phyloP scores from a whole-genome alignment of 352 stramenopile species.

The Phytopythium sindhum region DNA sequence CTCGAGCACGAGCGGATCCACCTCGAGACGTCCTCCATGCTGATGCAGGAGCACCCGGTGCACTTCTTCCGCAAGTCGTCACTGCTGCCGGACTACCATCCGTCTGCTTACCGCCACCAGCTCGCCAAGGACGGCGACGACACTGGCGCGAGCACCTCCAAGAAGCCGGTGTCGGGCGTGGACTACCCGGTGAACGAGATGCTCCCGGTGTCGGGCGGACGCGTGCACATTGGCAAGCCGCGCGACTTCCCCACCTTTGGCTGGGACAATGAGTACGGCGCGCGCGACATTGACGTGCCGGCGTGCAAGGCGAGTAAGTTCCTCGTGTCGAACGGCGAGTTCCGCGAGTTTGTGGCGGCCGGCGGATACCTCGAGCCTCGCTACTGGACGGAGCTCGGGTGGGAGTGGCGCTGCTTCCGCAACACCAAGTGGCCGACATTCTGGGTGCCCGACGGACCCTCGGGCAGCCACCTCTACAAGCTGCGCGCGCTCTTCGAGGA shows the following conservation, averaged over 20 bases:
- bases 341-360: constrained; percentile 92
- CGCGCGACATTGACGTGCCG: constrained; percentile 81
- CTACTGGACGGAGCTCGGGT: constrained; percentile 92
- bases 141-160: constrained; percentile 7
- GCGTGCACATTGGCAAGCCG: constrained; percentile 89
- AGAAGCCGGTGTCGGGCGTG: constrained; percentile 59
- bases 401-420: constrained; percentile 93
- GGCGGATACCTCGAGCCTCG: constrained; percentile 90
- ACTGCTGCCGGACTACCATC: constrained; percentile 86
- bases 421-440: constrained; percentile 97
- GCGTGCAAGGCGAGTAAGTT: constrained; percentile 88
- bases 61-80: constrained; percentile 85
- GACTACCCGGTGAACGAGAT: constrained; percentile 91
- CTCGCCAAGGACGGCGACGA: not conserved
- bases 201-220: constrained; percentile 62
- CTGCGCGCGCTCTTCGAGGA: constrained; percentile 92
- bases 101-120: constrained; percentile 27
- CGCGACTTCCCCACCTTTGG: constrained; percentile 92
- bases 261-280: constrained; percentile 98
- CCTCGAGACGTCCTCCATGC: constrained; percentile 95
- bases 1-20: constrained; percentile 98
- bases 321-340: constrained; percentile 96
- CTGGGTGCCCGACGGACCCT: constrained; percentile 90
- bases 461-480: constrained; percentile 92
- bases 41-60: constrained; percentile 91